Percentiles rank a stretch among this genome's conserved stretches.
Conservation (phyloP, 2,329 filamentous ascomycete species). For the Aureobasidium sp. region DNA sequence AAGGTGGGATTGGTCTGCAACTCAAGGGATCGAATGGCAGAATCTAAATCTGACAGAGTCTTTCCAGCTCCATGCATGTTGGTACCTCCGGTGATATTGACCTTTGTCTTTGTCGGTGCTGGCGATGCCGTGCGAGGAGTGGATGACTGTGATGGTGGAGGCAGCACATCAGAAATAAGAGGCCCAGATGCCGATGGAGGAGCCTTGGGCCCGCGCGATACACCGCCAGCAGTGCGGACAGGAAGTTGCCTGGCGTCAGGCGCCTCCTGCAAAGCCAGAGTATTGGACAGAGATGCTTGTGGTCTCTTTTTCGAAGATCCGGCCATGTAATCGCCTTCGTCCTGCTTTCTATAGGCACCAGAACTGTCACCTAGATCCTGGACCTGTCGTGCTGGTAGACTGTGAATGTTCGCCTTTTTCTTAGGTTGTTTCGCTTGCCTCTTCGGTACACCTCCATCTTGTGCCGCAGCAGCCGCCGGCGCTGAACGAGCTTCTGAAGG, state of each 20-base stretch:
- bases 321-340: slow-evolving; percentile 67
- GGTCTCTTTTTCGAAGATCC: slow-evolving; percentile 31
- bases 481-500: slow-evolving; percentile 21
- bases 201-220: slow-evolving; percentile 42
- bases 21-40: slow-evolving; percentile 82
- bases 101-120: slow-evolving; percentile 51
- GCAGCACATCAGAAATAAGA: slow-evolving; percentile 66
- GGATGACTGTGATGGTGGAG: slow-evolving; percentile 33
- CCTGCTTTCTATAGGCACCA: slow-evolving; percentile 68
- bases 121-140: slow-evolving; percentile 45
- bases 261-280: slow-evolving; percentile 45
- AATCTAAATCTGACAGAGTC: slow-evolving; percentile 59
- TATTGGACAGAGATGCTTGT: slow-evolving; percentile 35
- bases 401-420: slow-evolving; percentile 35
- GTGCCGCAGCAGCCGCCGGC: slow-evolving; percentile 19
- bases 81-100: slow-evolving; percentile 67
- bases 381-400: slow-evolving; percentile 34
- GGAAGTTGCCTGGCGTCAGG: slow-evolving; percentile 42
- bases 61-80: slow-evolving; percentile 78
- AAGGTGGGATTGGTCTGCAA: slow-evolving; percentile 82
- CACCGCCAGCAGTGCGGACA: slow-evolving; percentile 39
- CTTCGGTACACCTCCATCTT: slow-evolving; percentile 21
- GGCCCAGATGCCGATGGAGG: slow-evolving; percentile 67
- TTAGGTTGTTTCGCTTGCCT: slow-evolving; percentile 30
- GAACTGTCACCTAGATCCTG: slow-evolving; percentile 57